Evolutionary conservation across 306 rosid species (phyloP).

Genomic region (Sicyos baderoa): DNA sequence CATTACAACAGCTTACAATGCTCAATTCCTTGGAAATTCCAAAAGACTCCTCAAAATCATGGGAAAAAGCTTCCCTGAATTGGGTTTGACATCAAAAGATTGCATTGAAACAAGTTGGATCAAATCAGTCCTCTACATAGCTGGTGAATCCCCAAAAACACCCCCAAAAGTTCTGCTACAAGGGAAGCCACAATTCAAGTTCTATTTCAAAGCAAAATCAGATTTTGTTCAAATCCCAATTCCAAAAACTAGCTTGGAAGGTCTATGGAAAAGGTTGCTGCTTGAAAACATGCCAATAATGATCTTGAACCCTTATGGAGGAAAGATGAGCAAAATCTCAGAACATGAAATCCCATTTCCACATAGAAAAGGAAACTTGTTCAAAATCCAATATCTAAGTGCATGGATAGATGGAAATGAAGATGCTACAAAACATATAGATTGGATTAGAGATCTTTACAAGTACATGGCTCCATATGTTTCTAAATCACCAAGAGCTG

Average conservation of each 20-base stretch:
- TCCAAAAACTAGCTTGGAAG: constrained; percentile 49
- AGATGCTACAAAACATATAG: constrained; percentile 37
- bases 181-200: constrained; percentile 53
- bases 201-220: constrained; percentile 76
- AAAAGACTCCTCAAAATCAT: constrained; percentile 41
- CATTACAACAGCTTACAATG: constrained; percentile 48
- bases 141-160: constrained; percentile 45
- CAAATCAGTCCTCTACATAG: constrained; percentile 56
- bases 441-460: constrained; percentile 70
- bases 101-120: constrained; percentile 65
- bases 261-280: constrained; percentile 54
- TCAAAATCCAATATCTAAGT: constrained; percentile 52
- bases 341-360: constrained; percentile 64
- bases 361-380: constrained; percentile 60
- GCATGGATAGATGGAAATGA: constrained; percentile 38
- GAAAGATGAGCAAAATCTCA: constrained; percentile 52
- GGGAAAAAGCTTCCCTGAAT: constrained; percentile 51
- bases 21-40: constrained; percentile 53
- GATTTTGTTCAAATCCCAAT: constrained; percentile 60
- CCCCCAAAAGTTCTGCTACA: constrained; percentile 49
- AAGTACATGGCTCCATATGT: constrained; percentile 66
- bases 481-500: constrained; percentile 59
- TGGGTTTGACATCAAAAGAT: constrained; percentile 49
- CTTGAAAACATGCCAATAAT: constrained; percentile 38
- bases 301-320: constrained; percentile 72